Evolutionary conservation across 1,139 yeast species (phyloP).

Genomic region (Candida smagusa): DNA sequence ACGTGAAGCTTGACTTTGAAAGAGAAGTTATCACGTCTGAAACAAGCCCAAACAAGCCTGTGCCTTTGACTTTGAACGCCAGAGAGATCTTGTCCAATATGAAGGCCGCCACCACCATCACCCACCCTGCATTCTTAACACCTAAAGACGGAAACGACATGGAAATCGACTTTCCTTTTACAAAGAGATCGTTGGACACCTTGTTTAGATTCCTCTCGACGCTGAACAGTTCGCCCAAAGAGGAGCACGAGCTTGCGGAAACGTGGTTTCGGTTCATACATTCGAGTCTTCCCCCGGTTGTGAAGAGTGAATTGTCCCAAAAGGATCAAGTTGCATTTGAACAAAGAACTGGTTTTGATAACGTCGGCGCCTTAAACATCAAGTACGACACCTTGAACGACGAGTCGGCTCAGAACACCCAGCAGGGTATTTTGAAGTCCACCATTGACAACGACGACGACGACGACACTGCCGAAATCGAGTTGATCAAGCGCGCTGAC

Average conservation of each 20-base stretch:
- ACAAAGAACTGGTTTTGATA: conserved; percentile 27
- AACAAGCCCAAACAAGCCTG: conserved; percentile 4
- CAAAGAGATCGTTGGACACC: conserved; percentile 11
- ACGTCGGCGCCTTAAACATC: conserved; percentile 2
- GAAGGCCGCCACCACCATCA: conserved; percentile 9
- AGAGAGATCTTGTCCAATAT: conserved; percentile 26
- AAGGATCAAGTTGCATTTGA: conserved; percentile 38
- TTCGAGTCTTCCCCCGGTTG: conserved; percentile 31
- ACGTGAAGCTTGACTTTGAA: conserved; percentile 45
- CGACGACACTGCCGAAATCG: conserved; percentile 1
- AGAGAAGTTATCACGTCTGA: conserved; percentile 24
- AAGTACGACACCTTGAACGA: conserved; percentile 5
- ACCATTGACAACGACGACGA: conserved; percentile 8
- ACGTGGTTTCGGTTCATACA: conserved; percentile 26
- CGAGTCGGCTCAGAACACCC: conserved; percentile 8
- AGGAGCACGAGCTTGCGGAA: conserved; percentile 16
- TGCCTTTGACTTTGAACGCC: conserved; percentile 20
- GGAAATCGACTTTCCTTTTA: conserved; percentile 11
- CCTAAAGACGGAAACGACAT: conserved; percentile 7
- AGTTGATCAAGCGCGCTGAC: conserved; percentile 8
- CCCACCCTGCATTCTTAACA: background rate
- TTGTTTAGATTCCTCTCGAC: conserved; percentile 6
- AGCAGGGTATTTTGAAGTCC: conserved; percentile 8
- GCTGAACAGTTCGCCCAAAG: conserved; percentile 16
- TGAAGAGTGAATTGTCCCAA: conserved; percentile 30